Evolutionary conservation across 768 basidiomycete species (phyloP), one percentile per base, ranked within the genome.

Genomic region (Cystobasidium onofrii): DNA sequence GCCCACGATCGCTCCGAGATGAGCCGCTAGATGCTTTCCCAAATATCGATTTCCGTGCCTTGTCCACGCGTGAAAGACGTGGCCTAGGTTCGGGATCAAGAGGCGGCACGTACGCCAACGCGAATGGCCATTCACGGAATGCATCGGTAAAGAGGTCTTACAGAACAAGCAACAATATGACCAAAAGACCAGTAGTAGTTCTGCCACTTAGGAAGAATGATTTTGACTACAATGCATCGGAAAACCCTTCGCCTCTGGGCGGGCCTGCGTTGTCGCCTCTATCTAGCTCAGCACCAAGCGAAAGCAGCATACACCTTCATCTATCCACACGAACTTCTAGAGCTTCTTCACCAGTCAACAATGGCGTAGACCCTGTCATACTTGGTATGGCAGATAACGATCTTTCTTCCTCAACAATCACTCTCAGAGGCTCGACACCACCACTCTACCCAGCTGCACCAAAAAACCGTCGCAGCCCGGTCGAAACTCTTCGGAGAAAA

Each of bases 391-490:
- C 46, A 3, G 18, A 20, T 50, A 60, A 29, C 25, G 57, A 60
- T 27, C 57, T 60, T 23, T 44, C 63, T 27, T 2, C 63, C 17
- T 27, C 63, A 1, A 43, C 25, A 12, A 27, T 39, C 25, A 64
- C 36, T 4, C 31, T 39, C 6, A 34, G 36, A 27, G 29, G 63
- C 36, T 39, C 63, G 13, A 60, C 57, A 27, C 34, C 63, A 36
- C 63, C 36, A 6, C 63, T 44, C 7, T 64, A 44, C 15, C 36
- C 43, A 4, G 36, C 27, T 18, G 15, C 39, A 7, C 36, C 63
- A 64, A 64, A 39, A 23, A 18, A 7, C 7, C 65, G 65, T n/a
- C 20, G 39, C 13, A 67, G 65, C 44, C 65, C 65, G 44, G 65
- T 67, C 25, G 65, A 67, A 20, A 43, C 44, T 13, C 20, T 67